A percentile compares a stretch with the other conserved stretches of the same genome.
Evolutionary conservation across 164 flowering plant species (phyloP).

Genomic region (Warburgia ugandensis): DNA sequence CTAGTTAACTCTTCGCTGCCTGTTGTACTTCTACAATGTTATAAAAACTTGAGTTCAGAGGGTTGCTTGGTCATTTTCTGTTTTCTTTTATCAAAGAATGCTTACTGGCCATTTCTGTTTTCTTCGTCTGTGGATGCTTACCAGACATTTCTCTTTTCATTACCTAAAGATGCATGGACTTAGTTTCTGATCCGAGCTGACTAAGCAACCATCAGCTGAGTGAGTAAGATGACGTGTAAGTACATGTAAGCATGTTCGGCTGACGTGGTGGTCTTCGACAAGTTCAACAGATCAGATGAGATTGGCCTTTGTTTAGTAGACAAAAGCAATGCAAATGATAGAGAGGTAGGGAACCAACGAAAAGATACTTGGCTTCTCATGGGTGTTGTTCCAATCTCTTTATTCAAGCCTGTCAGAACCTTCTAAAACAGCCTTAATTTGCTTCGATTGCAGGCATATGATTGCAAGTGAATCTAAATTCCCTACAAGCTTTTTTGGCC

Average conservation of each 20-base stretch:
- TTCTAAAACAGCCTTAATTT: slow-evolving; percentile 56
- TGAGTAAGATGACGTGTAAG: slow-evolving; percentile 5
- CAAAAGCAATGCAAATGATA: slow-evolving; percentile 35
- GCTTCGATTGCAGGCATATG: slow-evolving; percentile 51
- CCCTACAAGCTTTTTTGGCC: slow-evolving; percentile 30
- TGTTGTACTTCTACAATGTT: too few relatives aligned
- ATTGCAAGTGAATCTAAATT: slow-evolving; percentile 58
- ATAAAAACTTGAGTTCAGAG: too few relatives aligned
- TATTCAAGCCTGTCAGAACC: slow-evolving; percentile 60
- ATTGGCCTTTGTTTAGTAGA: slow-evolving; percentile 37
- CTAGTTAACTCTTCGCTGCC: too few relatives aligned
- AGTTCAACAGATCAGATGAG: slow-evolving; percentile 12
- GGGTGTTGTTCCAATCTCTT: slow-evolving; percentile 49
- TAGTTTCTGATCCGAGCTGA: not conserved
- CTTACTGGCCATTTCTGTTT: too few relatives aligned
- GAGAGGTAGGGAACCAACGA: slow-evolving; percentile 28
- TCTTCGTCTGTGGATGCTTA: not conserved
- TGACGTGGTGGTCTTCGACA: slow-evolving; percentile 27
- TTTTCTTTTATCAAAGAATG: too few relatives aligned
- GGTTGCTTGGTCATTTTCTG: too few relatives aligned
- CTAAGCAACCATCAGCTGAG: not conserved
- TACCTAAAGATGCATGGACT: not conserved
- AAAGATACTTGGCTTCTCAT: slow-evolving; percentile 83
- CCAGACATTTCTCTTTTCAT: not conserved
- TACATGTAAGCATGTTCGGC: slow-evolving; percentile 16